Conservation (phyloP, 176 grass and related monocot genomes). For the Triticum turgidum region DNA sequence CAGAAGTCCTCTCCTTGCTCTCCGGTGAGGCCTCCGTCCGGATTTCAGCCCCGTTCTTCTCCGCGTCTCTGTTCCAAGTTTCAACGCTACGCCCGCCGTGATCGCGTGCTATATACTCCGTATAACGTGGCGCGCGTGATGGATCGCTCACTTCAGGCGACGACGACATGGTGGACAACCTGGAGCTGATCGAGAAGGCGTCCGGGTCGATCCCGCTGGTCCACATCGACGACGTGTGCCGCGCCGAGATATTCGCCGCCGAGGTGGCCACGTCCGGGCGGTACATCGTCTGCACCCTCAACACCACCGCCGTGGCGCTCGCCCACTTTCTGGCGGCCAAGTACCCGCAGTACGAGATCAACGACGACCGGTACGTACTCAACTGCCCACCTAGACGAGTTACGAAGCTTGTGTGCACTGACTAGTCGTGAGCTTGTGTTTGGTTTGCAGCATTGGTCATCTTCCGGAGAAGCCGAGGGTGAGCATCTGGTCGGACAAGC, state of each 20-base stretch:
- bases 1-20: conserved; percentile 40
- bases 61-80: background rate
- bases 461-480: background rate
- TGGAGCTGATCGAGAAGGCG: conserved; percentile 39
- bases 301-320: conserved; percentile 42
- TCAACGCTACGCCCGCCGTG: background rate
- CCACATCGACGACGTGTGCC: conserved; percentile 62
- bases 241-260: conserved; percentile 62
- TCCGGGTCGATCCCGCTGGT: conserved; percentile 40
- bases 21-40: conserved; percentile 32
- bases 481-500: background rate
- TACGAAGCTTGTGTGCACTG: too few species aligned
- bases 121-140: background rate
- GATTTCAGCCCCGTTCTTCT: background rate
- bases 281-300: conserved; percentile 48
- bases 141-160: conserved; percentile 25
- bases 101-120: background rate
- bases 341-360: conserved; percentile 53
- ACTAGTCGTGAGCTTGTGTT: background rate
- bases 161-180: conserved; percentile 21
- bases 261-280: conserved; percentile 40
- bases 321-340: conserved; percentile 37
- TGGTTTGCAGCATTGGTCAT: background rate
- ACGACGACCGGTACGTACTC: background rate
- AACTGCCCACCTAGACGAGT: background rate